These are phyloP conservation scores for Podila epicladia DNA, from an alignment of 192 early-diverging fungal species.

Conservation along the genomic window DNA sequence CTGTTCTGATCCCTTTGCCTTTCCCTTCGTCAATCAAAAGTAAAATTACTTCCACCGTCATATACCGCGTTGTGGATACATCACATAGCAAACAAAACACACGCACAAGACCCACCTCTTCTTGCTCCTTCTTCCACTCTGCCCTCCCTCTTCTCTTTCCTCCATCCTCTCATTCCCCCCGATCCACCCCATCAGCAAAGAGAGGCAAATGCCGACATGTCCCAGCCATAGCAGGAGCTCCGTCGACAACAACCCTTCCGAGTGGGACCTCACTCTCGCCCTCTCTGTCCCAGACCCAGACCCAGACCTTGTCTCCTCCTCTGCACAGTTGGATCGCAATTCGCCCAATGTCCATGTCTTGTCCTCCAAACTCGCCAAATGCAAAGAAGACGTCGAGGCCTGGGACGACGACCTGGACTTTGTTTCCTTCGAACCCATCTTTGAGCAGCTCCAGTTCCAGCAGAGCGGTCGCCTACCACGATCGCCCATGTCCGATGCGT, in stretches of 20 bases:
- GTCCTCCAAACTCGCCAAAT: background rate
- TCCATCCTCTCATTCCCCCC: background rate
- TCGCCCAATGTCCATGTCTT: background rate
- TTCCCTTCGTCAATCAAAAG: background rate
- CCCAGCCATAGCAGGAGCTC: background rate
- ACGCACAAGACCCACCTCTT: background rate
- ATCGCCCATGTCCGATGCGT: slow-evolving; percentile 35
- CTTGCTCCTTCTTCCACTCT: no score
- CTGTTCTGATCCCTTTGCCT: background rate
- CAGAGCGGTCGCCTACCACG: slow-evolving; percentile 8
- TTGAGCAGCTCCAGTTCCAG: slow-evolving; percentile 29
- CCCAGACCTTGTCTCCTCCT: background rate
- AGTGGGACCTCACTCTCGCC: background rate
- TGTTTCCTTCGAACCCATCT: slow-evolving; percentile 20
- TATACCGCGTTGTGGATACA: background rate
- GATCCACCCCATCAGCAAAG: background rate
- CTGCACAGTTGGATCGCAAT: background rate
- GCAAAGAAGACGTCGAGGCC: slow-evolving; percentile 12
- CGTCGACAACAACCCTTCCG: background rate
- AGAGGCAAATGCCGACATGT: background rate
- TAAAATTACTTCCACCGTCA: background rate
- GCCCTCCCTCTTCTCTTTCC: no score
- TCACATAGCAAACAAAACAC: background rate
- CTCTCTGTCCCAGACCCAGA: background rate
- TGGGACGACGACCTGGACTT: slow-evolving; percentile 48